Base-by-base conservation (phyloP, 148 eudicot genomes). In the Camellia granthamiana region DNA sequence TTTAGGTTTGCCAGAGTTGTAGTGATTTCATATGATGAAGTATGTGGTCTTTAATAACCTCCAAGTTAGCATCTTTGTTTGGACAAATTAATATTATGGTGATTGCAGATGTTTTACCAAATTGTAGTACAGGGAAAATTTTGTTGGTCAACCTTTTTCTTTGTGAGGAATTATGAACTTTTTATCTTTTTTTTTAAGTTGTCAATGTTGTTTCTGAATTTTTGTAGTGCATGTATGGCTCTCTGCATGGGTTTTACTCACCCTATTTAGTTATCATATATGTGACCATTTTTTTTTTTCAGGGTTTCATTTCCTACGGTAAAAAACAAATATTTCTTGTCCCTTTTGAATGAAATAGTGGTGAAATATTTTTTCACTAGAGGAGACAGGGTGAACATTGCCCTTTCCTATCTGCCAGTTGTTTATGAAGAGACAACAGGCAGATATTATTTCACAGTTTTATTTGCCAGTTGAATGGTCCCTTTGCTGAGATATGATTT, bases 21-120 rank as follows among this genome's bases (percentile, higher is more conserved):
- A 47, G 60, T 51, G 51, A 19, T 72, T 73, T 30, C 55, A 10
- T 7, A 7, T 55, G 13, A 44, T 52, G 60, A 30, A 55, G 61
- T 54, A 44, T 73, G 59, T 30, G 46, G 5, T 73, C 46, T 73
- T 58, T 14, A 55, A 73, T 73, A 38, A 19, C 75, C 58, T 72
- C 75, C 59, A 49, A 72, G 16, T 9, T 46, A 7, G 12, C 74
- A 69, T 46, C 55, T 44, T 46, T 46, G 18, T 30, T 44, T 60
- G 63, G 19, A 15, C 19, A 4, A 60, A 9, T 68, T 4, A 68
- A 43, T 46, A 68, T 70, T 47, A 19, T 56, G 52, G 13, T 75
- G 55, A 76, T 44, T 5, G 70, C 59, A 19, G 70, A 21, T 21
- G 21, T 8, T 62, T 13, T 47, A 1, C 43, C 19, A 13, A 63